Conservation (phyloP, 75 land plant species). For the Cunninghamia lanceolata region DNA sequence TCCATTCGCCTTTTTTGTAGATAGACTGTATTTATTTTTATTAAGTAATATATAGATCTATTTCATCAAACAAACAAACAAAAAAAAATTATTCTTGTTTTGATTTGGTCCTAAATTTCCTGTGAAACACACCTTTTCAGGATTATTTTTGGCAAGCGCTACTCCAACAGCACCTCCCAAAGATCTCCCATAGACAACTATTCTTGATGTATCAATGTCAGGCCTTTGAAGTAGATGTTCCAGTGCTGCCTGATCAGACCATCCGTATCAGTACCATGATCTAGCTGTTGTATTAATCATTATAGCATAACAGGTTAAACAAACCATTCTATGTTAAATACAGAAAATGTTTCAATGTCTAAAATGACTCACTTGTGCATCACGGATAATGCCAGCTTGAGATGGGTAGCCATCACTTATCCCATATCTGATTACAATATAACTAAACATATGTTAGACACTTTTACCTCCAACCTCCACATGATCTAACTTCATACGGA, state of each 20-base stretch:
- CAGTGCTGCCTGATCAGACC: conserved; percentile 75
- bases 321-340: neutral
- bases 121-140: conserved; percentile 70
- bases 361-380: conserved; percentile 75
- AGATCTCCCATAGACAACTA: conserved; percentile 97
- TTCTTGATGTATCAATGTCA: conserved; percentile 79
- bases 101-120: neutral
- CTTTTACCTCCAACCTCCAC: neutral
- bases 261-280: neutral
- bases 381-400: conserved; percentile 80
- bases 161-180: conserved; percentile 98
- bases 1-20: no score
- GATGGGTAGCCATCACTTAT: conserved; percentile 95
- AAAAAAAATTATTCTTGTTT: neutral
- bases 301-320: neutral
- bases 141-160: conserved; percentile 80
- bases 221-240: conserved; percentile 74
- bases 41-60: no score
- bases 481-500: neutral
- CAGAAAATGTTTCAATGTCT: neutral
- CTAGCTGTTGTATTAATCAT: neutral
- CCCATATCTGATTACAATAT: conserved; percentile 66
- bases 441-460: neutral
- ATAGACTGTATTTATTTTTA: no score
- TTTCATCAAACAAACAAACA: no score